Percentiles rank a stretch among this genome's conserved stretches.
These are phyloP conservation scores for Fraxinus pennsylvanica DNA, from an alignment of 257 asterid genomes.

Conservation along the genomic window DNA sequence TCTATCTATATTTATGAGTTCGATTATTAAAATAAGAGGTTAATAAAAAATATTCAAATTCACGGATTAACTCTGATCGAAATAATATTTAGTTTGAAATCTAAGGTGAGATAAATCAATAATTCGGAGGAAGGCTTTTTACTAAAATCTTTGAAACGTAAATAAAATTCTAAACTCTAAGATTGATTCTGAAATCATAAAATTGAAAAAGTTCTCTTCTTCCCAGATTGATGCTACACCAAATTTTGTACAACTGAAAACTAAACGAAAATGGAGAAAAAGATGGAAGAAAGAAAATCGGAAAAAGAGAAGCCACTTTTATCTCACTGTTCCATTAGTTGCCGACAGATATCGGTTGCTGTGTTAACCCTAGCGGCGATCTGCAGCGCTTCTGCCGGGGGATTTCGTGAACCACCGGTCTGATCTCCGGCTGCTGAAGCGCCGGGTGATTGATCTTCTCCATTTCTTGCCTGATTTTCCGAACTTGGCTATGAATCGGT, in stretches of 20 bases:
- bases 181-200: neutral
- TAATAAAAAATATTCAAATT: too few species aligned
- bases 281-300: neutral
- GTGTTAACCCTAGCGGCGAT: neutral
- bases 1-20: too few species aligned
- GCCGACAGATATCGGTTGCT: neutral
- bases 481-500: constrained; percentile 13
- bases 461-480: constrained; percentile 8
- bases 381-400: neutral
- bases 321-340: neutral
- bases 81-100: too few species aligned
- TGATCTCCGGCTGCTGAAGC: neutral
- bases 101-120: too few species aligned
- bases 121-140: too few species aligned
- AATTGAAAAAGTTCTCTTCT: neutral
- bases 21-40: too few species aligned
- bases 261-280: neutral
- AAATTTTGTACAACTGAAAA: neutral
- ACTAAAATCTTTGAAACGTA: too few species aligned
- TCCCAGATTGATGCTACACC: neutral
- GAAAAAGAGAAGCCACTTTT: neutral
- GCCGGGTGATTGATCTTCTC: constrained; percentile 11
- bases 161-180: too few species aligned
- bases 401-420: neutral
- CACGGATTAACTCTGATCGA: too few species aligned